Evolutionary conservation across 73 alveolate species (phyloP), one percentile per base, ranked within the genome.

Genomic region (Blepharisma japonicum): DNA sequence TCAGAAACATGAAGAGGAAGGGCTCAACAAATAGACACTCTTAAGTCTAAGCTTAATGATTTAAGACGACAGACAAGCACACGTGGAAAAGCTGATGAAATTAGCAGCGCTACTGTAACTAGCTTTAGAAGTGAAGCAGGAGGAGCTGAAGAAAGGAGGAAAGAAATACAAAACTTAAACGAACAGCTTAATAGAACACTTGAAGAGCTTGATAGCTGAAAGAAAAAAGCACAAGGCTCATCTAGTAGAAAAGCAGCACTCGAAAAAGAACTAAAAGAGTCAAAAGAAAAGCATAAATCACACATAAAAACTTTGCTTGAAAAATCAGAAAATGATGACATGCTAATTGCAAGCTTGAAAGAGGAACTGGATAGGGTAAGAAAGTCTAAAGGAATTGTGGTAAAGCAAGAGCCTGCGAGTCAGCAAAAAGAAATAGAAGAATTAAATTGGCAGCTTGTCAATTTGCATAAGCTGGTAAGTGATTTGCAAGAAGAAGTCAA

Each of bases 291-390:
- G 14, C 74, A 61, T 25, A 61, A 61, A 25, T 14, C 23, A 14
- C 74, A 61, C n/a, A 61, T 61, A 61, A 61, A 61, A 25, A 61
- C 74, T 25, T 25, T 61, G 74, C 74, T 61, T 14, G 74, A 61
- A 14, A 61, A 61, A 61, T 14, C 74, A 9, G 74, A 61, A 61
- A 61, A 61, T 61, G 74, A 61, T 25, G 74, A 61, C 23, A 61
- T 8, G 74, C 23, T 61, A 8, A 61, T 61, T 61, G 38, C 74
- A 14, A 39, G 23, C 14, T 25, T 61, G 23, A 61, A 61, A 61
- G 23, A 61, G 14, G 74, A 61, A 4, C 39, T 61, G 2, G 74
- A 61, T 14, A 61, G 46, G 5, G 39, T 61, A 5, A 61, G 46
- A 5, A 61, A 61, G 47, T 8, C 50, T 18, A 61, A 61, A 61